Conservation (phyloP, 345 rosid genomes). For the Citrus mangshanensis region DNA sequence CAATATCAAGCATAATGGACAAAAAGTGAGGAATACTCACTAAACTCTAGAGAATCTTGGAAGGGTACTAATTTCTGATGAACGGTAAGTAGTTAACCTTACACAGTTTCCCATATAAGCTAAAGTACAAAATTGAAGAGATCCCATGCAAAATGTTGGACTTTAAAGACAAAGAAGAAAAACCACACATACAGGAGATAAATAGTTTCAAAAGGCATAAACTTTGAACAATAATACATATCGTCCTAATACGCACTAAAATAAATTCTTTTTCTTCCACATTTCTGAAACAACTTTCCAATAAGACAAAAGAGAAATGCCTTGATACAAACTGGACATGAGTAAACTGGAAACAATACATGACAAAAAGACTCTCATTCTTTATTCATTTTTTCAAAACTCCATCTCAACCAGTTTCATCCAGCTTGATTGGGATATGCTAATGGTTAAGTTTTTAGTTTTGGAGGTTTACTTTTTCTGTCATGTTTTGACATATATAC, state of each 20-base stretch:
- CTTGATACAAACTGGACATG: neutral
- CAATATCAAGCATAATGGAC: neutral
- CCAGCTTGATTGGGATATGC: neutral
- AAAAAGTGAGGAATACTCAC: neutral
- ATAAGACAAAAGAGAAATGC: neutral
- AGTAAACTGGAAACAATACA: neutral
- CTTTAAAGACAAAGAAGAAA: neutral
- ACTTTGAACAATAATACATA: neutral
- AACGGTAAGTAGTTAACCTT: neutral
- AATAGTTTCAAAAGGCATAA: neutral
- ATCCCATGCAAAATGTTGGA: neutral
- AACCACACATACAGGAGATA: neutral
- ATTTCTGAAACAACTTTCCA: neutral
- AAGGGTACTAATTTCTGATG: too few relatives aligned
- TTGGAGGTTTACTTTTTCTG: neutral
- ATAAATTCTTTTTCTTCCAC: neutral
- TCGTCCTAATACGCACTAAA: neutral
- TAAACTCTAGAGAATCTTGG: neutral
- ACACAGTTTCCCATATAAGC: neutral
- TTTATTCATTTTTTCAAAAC: neutral
- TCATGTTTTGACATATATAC: neutral
- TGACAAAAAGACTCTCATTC: neutral
- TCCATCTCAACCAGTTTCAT: neutral
- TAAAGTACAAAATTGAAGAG: neutral
- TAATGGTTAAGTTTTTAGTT: neutral